Evolutionary conservation across 1,284 basidiomycete genomes (phyloP), one percentile per base, ranked within the genome.

Genomic region (Amylostereum chailletii): DNA sequence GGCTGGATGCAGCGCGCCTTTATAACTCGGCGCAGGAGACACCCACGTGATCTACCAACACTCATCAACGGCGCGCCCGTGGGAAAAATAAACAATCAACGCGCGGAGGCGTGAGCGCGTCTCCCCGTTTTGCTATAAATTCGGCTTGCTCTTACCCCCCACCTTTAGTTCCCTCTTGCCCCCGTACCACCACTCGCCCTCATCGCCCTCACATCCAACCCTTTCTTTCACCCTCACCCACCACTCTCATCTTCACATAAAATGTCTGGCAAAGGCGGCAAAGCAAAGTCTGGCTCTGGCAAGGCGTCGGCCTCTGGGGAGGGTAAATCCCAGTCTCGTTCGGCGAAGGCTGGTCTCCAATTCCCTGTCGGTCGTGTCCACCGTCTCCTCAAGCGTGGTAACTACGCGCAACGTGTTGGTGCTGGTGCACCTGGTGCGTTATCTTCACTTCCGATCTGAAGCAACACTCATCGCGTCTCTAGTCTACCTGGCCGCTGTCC

Each of bases 311-410:
- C 72, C 58, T 74, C 73, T 57, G 61, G 62, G 9, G 8, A 65
- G n/a, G 58, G 63, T 59, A 81, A 81, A 64, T 66, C 77, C 9
- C 73, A 83, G 64, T 89, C 88, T 46, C 85, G 88, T 57, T 91
- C 89, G 42, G 78, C 86, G 60, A 92, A 91, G 72, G 78, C 78
- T 57, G 87, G 86, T 59, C 79, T 90, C 56, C 87, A 88, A 70
- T 86, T 91, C 81, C 89, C 88, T 53, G 90, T 92, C 66, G 89
- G 90, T 78, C 89, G 90, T 86, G 86, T 92, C 66, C 90, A 93
- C 73, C 85, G 90, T 81, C 83, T 90, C 56, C 70, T 92, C 58
- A 90, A 90, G 79, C 83, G 81, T 71, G 89, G 89, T 58, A 90
- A 91, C 79, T 91, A 91, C 67, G 86, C 85, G 42, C 81, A 85